Conservation (phyloP, 768 basidiomycete species). For the Psilocybe sp. region DNA sequence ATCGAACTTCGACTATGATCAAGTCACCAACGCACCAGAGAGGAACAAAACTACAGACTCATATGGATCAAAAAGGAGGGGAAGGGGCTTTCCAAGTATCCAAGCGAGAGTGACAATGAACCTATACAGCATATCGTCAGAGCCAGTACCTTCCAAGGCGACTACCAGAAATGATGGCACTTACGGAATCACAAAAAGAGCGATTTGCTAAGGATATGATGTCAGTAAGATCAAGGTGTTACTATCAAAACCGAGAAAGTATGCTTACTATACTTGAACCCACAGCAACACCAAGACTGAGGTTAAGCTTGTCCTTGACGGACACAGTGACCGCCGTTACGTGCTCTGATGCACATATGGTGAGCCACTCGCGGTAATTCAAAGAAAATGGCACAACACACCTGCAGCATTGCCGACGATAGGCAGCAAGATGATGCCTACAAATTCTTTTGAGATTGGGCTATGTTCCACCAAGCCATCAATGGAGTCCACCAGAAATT, state of each 20-base stretch:
- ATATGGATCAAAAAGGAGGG: conserved; percentile 85
- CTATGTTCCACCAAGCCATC: conserved; percentile 60
- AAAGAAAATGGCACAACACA: conserved; percentile 21
- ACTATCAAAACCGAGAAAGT: neutral
- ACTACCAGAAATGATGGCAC: conserved; percentile 20
- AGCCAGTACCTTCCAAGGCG: neutral
- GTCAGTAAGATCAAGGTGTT: neutral
- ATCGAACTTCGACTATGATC: neutral
- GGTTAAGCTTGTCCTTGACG: conserved; percentile 83
- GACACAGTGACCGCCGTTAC: conserved; percentile 90
- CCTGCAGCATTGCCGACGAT: conserved; percentile 89
- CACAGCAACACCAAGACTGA: conserved; percentile 88
- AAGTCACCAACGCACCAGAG: conserved; percentile 27
- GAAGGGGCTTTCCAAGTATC: conserved; percentile 77
- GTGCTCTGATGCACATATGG: conserved; percentile 53
- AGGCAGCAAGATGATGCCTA: conserved; percentile 82
- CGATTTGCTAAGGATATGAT: conserved; percentile 58
- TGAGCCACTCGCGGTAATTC: neutral
- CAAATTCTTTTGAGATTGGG: conserved; percentile 71
- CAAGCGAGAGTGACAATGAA: conserved; percentile 78
- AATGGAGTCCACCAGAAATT: conserved; percentile 81
- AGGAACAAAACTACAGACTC: conserved; percentile 67
- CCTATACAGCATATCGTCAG: conserved; percentile 26
- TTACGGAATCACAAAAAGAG: conserved; percentile 40
- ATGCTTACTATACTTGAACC: conserved; percentile 74